phyloP scores from a whole-genome alignment of 306 rosid genomes.

The Cucurbita ficifolia region DNA sequence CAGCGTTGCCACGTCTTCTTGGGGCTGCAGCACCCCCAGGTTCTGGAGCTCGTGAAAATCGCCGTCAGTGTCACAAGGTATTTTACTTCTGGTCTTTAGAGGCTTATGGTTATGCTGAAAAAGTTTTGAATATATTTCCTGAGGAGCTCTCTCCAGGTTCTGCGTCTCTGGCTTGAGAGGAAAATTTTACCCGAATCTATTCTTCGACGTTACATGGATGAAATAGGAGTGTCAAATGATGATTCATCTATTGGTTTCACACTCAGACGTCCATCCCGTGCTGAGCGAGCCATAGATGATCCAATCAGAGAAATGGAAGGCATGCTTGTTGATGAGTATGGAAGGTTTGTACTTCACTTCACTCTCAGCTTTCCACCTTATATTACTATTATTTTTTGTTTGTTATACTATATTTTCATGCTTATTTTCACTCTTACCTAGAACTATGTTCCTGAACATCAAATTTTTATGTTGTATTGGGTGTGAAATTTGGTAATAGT shows the following conservation, averaged over 20 bases:
- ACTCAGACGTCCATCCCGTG: slow-evolving; percentile 86
- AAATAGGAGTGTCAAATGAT: slow-evolving; percentile 76
- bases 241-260: slow-evolving; percentile 48
- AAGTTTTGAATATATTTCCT: background rate
- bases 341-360: slow-evolving; percentile 46
- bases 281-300: slow-evolving; percentile 94
- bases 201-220: slow-evolving; percentile 85
- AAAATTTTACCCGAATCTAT: slow-evolving; percentile 75
- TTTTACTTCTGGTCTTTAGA: background rate
- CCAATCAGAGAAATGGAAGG: slow-evolving; percentile 99
- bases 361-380: background rate
- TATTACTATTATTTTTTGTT: background rate
- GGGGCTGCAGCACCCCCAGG: slow-evolving; percentile 99
- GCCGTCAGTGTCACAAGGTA: slow-evolving; percentile 98
- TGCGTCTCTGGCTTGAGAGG: slow-evolving; percentile 96
- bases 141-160: slow-evolving; percentile 38
- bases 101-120: background rate
- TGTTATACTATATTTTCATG: background rate
- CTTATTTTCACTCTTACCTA: background rate
- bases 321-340: slow-evolving; percentile 99
- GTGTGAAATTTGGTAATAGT: background rate
- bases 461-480: background rate
- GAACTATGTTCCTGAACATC: background rate
- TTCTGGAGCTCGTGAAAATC: slow-evolving; percentile 84
- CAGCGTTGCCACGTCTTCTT: slow-evolving; percentile 92